Conservation (phyloP, 495 filamentous ascomycete genomes). For the Chaetomium fimeti region DNA sequence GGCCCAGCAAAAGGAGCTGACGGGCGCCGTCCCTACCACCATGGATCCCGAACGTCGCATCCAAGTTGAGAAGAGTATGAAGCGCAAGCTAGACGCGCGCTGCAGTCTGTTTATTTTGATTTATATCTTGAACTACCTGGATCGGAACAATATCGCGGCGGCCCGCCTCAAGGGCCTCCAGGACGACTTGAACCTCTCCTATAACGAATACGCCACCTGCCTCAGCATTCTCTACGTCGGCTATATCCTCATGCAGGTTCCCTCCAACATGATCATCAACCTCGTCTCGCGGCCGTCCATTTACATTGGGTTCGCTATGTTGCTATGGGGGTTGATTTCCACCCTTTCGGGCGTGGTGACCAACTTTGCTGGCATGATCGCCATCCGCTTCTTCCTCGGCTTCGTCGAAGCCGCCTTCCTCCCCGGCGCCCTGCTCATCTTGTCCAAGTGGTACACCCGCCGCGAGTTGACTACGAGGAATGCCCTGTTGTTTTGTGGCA, state of each 20-base stretch:
- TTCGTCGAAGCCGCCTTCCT: constrained; percentile 55
- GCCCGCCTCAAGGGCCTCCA: constrained; percentile 51
- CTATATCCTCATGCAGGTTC: constrained; percentile 56
- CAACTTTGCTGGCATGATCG: constrained; percentile 60
- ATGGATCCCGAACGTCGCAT: constrained; percentile 41
- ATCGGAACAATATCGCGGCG: constrained; percentile 57
- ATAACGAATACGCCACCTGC: constrained; percentile 44
- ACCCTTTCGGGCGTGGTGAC: constrained; percentile 57
- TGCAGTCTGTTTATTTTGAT: constrained; percentile 48
- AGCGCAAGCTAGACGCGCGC: constrained; percentile 45
- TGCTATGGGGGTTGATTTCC: constrained; percentile 69
- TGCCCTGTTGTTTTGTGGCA: constrained; percentile 61
- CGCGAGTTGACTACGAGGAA: constrained; percentile 53
- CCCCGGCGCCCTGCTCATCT: constrained; percentile 47
- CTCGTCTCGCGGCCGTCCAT: constrained; percentile 41
- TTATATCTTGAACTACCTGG: constrained; percentile 79
- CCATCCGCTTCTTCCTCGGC: constrained; percentile 66
- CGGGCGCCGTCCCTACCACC: neutral
- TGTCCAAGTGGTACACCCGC: constrained; percentile 59
- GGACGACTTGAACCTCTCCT: constrained; percentile 39
- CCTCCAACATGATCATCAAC: constrained; percentile 44
- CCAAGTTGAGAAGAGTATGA: constrained; percentile 41
- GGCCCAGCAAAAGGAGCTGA: constrained; percentile 3
- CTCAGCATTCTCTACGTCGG: constrained; percentile 49
- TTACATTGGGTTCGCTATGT: constrained; percentile 56